Percentiles rank a stretch among this genome's conserved stretches.
These are phyloP conservation scores for Tubosaeta sp. DNA, from an alignment of 768 basidiomycete genomes.

Conservation along the genomic window DNA sequence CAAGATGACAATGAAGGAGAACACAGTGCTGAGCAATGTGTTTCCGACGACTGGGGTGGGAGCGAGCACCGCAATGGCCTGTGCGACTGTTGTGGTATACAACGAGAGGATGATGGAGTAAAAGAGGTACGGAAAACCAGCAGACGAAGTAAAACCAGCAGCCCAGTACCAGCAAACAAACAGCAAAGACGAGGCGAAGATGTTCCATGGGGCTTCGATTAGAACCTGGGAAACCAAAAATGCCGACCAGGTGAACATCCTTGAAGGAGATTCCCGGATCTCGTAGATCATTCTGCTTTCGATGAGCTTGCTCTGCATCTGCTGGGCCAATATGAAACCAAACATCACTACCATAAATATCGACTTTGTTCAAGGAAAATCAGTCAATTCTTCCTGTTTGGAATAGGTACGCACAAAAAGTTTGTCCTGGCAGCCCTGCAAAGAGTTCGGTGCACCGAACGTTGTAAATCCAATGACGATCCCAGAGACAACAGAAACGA, in stretches of 20 bases:
- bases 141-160: conserved; percentile 38
- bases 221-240: conserved; percentile 51
- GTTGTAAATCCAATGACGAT: conserved; percentile 43
- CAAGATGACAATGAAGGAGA: conserved; percentile 43
- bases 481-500: conserved; percentile 31
- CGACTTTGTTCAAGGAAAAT: conserved; percentile 28
- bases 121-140: conserved; percentile 38
- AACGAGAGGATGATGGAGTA: conserved; percentile 37
- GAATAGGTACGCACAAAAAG: conserved; percentile 33
- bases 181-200: conserved; percentile 36
- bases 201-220: conserved; percentile 43
- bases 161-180: conserved; percentile 50
- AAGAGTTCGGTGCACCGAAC: conserved; percentile 31
- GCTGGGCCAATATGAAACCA: conserved; percentile 47
- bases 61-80: conserved; percentile 40
- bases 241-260: conserved; percentile 62
- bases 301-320: conserved; percentile 58
- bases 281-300: conserved; percentile 54
- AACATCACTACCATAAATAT: conserved; percentile 47
- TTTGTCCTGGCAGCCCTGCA: conserved; percentile 41
- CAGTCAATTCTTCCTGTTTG: neutral
- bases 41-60: conserved; percentile 40
- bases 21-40: conserved; percentile 35
- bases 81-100: conserved; percentile 42
- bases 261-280: conserved; percentile 57